A percentile compares a stretch with the other conserved stretches of the same genome.
Evolutionary conservation across 371 early-diverging fungal genomes (phyloP).

Genomic region (Nematocida ausubeli): DNA sequence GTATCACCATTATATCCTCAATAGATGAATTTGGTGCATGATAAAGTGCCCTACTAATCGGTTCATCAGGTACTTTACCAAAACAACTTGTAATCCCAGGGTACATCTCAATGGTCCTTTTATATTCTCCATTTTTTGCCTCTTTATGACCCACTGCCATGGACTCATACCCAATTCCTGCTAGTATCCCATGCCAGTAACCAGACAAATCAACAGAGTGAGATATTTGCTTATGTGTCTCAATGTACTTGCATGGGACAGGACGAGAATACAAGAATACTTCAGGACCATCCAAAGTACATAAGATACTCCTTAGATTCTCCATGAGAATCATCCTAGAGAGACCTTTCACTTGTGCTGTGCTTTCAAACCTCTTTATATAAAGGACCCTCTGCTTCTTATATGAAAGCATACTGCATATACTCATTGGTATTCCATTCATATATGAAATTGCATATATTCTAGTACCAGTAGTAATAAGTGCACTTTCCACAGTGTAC

Average conservation of each 20-base stretch:
- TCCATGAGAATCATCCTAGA: constrained; percentile 8
- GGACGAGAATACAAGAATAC: constrained; percentile 31
- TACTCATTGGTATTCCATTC: constrained; percentile 3
- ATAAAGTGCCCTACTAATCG: not conserved
- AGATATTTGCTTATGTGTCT: not conserved
- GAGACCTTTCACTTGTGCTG: constrained; percentile 3
- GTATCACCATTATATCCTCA: constrained; percentile 29
- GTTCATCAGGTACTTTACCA: constrained; percentile 17
- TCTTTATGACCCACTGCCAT: not conserved
- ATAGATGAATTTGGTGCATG: not conserved
- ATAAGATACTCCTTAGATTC: not conserved
- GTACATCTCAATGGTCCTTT: not conserved
- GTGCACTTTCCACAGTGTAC: not conserved
- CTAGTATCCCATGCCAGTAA: constrained; percentile 35
- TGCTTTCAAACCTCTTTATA: constrained; percentile 28
- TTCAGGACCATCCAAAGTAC: not conserved
- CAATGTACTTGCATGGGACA: not conserved
- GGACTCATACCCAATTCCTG: not conserved
- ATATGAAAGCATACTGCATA: not conserved
- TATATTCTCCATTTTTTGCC: not conserved
- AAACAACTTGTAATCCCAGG: not conserved
- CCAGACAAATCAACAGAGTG: not conserved
- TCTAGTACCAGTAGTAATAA: not conserved
- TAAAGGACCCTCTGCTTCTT: not conserved
- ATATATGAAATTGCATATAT: not conserved